Evolutionary conservation across 139 green algal genomes (phyloP), one percentile per base, ranked within the genome.

Genomic region (Closterium sp.): DNA sequence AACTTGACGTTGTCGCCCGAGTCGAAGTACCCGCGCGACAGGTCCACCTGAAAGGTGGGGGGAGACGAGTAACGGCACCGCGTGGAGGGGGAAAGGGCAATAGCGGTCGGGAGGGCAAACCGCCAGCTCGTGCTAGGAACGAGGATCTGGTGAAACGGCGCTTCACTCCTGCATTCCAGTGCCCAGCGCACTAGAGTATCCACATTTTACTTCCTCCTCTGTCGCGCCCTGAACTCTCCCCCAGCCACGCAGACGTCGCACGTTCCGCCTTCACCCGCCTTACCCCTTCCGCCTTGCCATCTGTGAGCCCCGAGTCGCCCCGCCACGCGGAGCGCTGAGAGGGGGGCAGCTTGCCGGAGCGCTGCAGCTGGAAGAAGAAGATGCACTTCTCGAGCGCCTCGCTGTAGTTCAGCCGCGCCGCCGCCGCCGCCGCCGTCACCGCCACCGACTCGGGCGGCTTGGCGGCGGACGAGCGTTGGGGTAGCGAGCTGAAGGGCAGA

Each of bases 1-100:
- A 96, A 96, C 89, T 97, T 97, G 31, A 97, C 95, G 87, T 96
- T 96, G 84, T 97, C 96, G 3, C 95, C 95, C 23, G 95, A 93
- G 87, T 97, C 95, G 87, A 95, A 96, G 93, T 94, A 97, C 76
- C 95, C 95, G 30, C 95, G 95, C 0, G 84, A 33, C 23, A 96
- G 86, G 2, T 86, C 43, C 25, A 90, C 34, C 88, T 91, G 86
- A 30, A 12, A 85, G 25, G 76, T 28, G 25, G 76, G 76, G 28
- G 76, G 28, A 30, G 76, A 28, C 76, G 76, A 30, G 76, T 25
- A 85, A 28, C 28, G 84, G 3, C 84, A 87, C 33, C 33, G 84
- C 84, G 33, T 12, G 84, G 33, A 87, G 84, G 33, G 84, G 3
- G 84, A 87, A 16, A 87, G 84, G 4, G 84, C 9, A 89, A 85